A percentile compares a stretch with the other conserved stretches of the same genome.
Evolutionary conservation across 371 early-diverging fungal species (phyloP).

Genomic region (Nematocida ausubeli): DNA sequence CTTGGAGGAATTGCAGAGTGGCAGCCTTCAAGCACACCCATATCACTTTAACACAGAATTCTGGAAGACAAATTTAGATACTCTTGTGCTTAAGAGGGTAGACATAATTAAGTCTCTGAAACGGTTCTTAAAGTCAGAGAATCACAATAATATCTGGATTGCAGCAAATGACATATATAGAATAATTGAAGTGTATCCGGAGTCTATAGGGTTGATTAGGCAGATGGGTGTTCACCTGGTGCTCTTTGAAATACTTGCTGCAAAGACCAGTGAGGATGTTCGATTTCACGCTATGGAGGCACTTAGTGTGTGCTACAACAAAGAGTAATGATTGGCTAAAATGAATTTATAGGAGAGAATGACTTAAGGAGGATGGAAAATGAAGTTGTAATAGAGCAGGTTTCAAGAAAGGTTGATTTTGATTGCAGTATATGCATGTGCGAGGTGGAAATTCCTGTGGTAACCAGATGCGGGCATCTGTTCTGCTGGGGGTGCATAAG

Average conservation of each 20-base stretch:
- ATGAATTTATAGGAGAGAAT: slow-evolving; percentile 9
- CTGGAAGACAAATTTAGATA: slow-evolving; percentile 58
- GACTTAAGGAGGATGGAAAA: slow-evolving; percentile 48
- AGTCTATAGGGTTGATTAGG: slow-evolving; percentile 42
- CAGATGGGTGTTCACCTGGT: slow-evolving; percentile 62
- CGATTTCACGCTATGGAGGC: slow-evolving; percentile 66
- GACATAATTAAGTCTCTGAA: slow-evolving; percentile 65
- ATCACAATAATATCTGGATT: slow-evolving; percentile 59
- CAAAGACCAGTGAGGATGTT: slow-evolving; percentile 62
- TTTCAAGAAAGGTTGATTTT: slow-evolving; percentile 45
- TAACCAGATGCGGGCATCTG: slow-evolving; percentile 60
- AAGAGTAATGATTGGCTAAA: slow-evolving; percentile 53
- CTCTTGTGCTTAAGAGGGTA: slow-evolving; percentile 50
- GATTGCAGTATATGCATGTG: slow-evolving; percentile 60
- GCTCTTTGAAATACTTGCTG: slow-evolving; percentile 58
- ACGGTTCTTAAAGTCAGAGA: slow-evolving; percentile 63
- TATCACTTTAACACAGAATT: slow-evolving; percentile 64
- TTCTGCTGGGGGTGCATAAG: slow-evolving; percentile 61
- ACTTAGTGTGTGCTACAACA: slow-evolving; percentile 61
- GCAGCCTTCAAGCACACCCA: slow-evolving; percentile 59
- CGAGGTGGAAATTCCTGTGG: slow-evolving; percentile 55
- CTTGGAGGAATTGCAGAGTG: slow-evolving; percentile 61
- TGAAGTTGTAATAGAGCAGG: slow-evolving; percentile 1
- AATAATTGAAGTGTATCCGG: slow-evolving; percentile 60
- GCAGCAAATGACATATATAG: slow-evolving; percentile 66